Evolutionary conservation across 345 rosid species (phyloP), one percentile per base, ranked within the genome.

Genomic region (Jatropha curcas): DNA sequence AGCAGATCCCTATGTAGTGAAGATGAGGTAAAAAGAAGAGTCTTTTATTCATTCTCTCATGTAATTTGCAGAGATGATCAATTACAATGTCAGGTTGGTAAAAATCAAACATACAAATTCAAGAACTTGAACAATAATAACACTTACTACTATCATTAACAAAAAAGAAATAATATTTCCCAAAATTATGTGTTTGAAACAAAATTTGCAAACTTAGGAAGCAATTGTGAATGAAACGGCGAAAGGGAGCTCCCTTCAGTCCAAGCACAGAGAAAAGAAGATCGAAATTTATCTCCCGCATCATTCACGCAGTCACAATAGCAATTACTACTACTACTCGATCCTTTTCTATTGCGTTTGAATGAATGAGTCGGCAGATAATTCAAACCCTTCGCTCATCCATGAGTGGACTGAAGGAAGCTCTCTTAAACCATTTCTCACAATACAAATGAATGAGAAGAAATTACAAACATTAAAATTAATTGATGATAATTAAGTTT

Each of bases 381-480:
- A 51, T 81, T 78, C 84, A 73, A n/a, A n/a, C 68, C 78, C 81
- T 78, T 76, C 50, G 41, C 81, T 78, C 75, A 71, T 76, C 86
- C 67, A 45, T 84, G 81, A 81, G 81, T 84, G 86, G 86, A 84
- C 84, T 84, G 84, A 81, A 83, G 84, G 86, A 84, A 83, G 86
- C 86, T 84, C 84, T 81, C 79, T 76, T 67, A 67, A 33, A 14
- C 67, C 14, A n/a, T 64, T 51, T 55, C 35, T n/a, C n/a, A n/a
- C n/a, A n/a, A n/a, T n/a, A n/a, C n/a, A n/a, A n/a, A n/a, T n/a
- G n/a, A n/a, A n/a, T n/a, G n/a, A n/a, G n/a, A n/a, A n/a, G n/a
- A n/a, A n/a, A n/a, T n/a, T n/a, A n/a, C n/a, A n/a, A n/a, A n/a
- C n/a, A n/a, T n/a, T n/a, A n/a, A n/a, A n/a, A n/a, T n/a, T n/a